phyloP scores from a whole-genome alignment of 768 basidiomycete genomes.

The Pleurotus tuoliensis region DNA sequence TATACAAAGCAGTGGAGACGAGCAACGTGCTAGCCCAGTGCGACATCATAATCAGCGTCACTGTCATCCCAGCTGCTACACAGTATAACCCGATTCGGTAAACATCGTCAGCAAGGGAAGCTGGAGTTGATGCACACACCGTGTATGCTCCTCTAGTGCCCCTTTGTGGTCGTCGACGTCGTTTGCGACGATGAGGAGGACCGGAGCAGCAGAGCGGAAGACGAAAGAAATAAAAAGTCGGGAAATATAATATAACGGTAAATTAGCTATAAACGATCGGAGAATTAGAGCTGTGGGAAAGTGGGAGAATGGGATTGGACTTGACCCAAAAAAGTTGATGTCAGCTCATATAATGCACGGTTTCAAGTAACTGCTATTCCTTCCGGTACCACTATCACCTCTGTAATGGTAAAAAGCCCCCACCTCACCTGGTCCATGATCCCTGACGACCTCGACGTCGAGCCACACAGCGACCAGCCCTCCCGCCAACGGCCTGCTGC shows the following conservation, averaged over 20 bases:
- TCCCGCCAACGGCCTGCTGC: constrained; percentile 20
- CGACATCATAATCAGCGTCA: not conserved
- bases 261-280: constrained; percentile 3
- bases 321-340: constrained; percentile 7
- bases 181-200: not conserved
- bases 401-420: constrained; percentile 3
- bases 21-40: not conserved
- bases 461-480: constrained; percentile 23
- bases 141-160: not conserved
- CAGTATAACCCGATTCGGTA: not conserved
- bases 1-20: too few species aligned
- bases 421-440: not conserved
- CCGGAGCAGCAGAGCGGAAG: not conserved
- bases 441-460: not conserved
- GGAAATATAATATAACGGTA: not conserved
- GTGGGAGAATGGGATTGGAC: constrained; percentile 2
- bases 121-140: not conserved
- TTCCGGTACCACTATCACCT: not conserved
- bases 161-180: not conserved
- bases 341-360: constrained; percentile 7
- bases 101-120: not conserved
- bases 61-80: not conserved
- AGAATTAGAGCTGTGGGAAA: constrained; percentile 8
- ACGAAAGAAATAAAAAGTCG: not conserved
- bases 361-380: not conserved